Evolutionary conservation across 108 stramenopile genomes (phyloP).

Genomic region (Chaetoceros muelleri): DNA sequence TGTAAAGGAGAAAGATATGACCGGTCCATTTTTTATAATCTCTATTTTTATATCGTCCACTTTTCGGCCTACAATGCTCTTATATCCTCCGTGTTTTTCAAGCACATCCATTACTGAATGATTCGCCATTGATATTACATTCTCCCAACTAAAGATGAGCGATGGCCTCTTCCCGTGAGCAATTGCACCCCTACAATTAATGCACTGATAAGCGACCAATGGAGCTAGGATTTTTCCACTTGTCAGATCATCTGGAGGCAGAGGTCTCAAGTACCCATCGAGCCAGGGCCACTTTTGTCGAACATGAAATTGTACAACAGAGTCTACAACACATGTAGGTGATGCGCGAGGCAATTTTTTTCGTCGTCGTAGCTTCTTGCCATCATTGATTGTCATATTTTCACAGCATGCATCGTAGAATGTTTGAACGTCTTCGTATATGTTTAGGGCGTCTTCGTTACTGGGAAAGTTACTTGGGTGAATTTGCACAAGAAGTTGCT

Average conservation of each 20-base stretch:
- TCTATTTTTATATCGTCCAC: background rate
- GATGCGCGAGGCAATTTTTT: background rate
- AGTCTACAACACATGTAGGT: background rate
- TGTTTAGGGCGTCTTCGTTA: background rate
- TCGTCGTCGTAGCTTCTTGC: background rate
- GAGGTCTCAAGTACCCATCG: background rate
- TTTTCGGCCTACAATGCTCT: background rate
- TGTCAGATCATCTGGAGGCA: background rate
- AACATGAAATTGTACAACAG: background rate
- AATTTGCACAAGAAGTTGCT: background rate
- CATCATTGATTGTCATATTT: background rate
- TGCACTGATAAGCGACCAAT: background rate
- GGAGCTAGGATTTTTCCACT: background rate
- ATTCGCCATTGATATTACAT: background rate
- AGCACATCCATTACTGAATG: background rate
- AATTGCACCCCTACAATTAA: background rate
- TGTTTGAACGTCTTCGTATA: background rate
- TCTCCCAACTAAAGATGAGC: background rate
- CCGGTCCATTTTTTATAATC: constrained; percentile 2
- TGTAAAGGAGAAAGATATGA: background rate
- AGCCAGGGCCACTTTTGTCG: background rate
- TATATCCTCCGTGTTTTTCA: background rate
- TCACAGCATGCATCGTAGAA: background rate
- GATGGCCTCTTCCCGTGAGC: constrained; percentile 2
- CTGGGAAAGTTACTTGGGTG: background rate